Base-by-base conservation (phyloP, 345 rosid genomes). In the Euphorbia peplus region DNA sequence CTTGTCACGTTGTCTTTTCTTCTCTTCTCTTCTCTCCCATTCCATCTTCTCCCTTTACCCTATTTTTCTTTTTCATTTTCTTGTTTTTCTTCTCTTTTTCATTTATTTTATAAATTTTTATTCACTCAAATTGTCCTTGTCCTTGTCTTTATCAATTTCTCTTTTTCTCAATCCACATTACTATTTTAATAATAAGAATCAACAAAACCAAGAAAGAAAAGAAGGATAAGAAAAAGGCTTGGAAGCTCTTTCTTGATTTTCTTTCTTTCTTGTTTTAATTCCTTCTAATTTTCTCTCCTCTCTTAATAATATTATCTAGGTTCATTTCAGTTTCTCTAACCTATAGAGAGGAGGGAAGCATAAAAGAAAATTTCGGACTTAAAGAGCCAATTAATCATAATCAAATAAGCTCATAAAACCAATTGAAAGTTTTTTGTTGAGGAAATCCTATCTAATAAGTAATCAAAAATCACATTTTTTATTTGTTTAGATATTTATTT, bases 261-360 rank as follows among this genome's bases (percentile, higher is more conserved):
- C 9, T 50, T 39, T 28, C 13, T 16, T 39, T 42, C 8, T 18
- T 35, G 35, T 11, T 6, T 67, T 29, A 59, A 28, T 68, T 50
- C 62, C 62, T 66, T 58, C 65, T 60, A 10, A 37, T 5, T 44
- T 29, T 64, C 55, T 64, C 50, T 64, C 41, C 79, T 74, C 55
- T 73, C 71, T 32, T 32, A 3, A 32, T 32, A n/a, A n/a, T 32
- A 32, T 32, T 32, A 32, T 32, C n/a, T n/a, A n/a, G n/a, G n/a
- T n/a, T n/a, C n/a, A 32, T 32, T 44, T 64, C 50, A 16, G n/a
- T 50, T 65, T 67, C 62, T 46, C 52, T 50, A 53, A 32, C 70
- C 66, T 69, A 47, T 50, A 30, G 77, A 72, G 83, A 79, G 79
- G 79, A 72, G 79, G 70, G 80, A 76, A 71, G 62, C n/a, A n/a